A percentile compares a stretch with the other conserved stretches of the same genome.
These are phyloP conservation scores for Gaertneriomyces semiglobifer DNA, from an alignment of 192 early-diverging fungal species.

Conservation along the genomic window DNA sequence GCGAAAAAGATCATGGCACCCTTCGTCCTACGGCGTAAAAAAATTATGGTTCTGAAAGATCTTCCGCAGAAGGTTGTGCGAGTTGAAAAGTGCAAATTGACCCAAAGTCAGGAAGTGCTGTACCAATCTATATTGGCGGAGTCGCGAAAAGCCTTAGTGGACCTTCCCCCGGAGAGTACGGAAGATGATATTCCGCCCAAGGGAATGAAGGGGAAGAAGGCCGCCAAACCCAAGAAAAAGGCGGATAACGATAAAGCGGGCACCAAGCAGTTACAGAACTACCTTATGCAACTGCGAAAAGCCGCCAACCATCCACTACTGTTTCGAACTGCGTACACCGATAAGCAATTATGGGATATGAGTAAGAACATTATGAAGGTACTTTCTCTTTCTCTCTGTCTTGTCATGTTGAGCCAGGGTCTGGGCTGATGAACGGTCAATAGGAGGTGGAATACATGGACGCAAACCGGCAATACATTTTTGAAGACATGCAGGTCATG, in stretches of 20 bases:
- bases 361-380: constrained; percentile 59
- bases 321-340: constrained; percentile 60
- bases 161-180: background rate
- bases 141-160: constrained; percentile 26
- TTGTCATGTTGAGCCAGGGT: constrained; percentile 18
- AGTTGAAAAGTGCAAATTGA: constrained; percentile 30
- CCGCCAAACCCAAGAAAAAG: constrained; percentile 15
- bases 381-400: background rate
- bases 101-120: constrained; percentile 25
- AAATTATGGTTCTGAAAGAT: constrained; percentile 49
- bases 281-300: constrained; percentile 81
- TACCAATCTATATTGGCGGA: constrained; percentile 39
- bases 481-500: constrained; percentile 85
- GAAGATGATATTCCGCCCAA: background rate
- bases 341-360: constrained; percentile 59
- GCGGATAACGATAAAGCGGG: constrained; percentile 10
- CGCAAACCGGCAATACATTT: constrained; percentile 66
- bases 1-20: constrained; percentile 82
- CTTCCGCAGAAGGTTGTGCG: constrained; percentile 30
- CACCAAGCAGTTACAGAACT: constrained; percentile 27
- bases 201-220: constrained; percentile 14
- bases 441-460: constrained; percentile 74
- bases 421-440: background rate
- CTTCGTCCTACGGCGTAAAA: constrained; percentile 82
- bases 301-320: constrained; percentile 81